Base-by-base conservation (phyloP, 108 stramenopile genomes). In the Schizochytrium sp. region DNA sequence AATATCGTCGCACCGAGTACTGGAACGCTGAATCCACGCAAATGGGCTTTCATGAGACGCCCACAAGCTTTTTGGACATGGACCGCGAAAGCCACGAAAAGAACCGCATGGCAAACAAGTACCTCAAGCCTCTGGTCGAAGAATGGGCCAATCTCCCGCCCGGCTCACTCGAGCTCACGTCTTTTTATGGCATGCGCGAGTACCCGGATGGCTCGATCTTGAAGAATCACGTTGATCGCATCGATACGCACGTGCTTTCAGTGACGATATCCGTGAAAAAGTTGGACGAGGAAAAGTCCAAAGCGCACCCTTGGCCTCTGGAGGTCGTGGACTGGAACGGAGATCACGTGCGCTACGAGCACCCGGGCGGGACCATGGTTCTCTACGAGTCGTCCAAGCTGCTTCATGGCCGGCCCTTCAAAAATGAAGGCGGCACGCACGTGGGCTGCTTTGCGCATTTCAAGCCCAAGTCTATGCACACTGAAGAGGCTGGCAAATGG, bases 281-380 rank as follows among this genome's bases (percentile, higher is more conserved):
- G 76, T 45, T 83, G 16, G 76, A 83, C 76, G 76, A 83, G 76
- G 76, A 47, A 53, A 83, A 83, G 51, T 47, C 76, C n/a, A 53
- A 12, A 3, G 51, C 76, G n/a, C 45, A 53, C 76, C 76, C 76
- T n/a, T 83, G 76, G 76, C 76, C 76, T 12, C 76, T 83, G 8
- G 76, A 83, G 4, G 76, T 83, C 23, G 51, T 83, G 8, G 23
- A 83, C n/a, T 83, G 76, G 76, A 53, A 21, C 28, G 76, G 76
- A 8, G 76, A 83, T 3, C 76, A 83, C 28, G 76, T 83, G 45
- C 76, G 76, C 76, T 83, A 83, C 76, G 76, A 83, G 45, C 76
- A 83, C 51, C 76, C 76, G 8, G 76, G 48, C 51, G 76, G 76
- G 16, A 83, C 76, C 76, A 83, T 83, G 76, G 76, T 83, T 12